phyloP scores from a whole-genome alignment of 768 basidiomycete species.

The Leucosporidium yakuticum region DNA sequence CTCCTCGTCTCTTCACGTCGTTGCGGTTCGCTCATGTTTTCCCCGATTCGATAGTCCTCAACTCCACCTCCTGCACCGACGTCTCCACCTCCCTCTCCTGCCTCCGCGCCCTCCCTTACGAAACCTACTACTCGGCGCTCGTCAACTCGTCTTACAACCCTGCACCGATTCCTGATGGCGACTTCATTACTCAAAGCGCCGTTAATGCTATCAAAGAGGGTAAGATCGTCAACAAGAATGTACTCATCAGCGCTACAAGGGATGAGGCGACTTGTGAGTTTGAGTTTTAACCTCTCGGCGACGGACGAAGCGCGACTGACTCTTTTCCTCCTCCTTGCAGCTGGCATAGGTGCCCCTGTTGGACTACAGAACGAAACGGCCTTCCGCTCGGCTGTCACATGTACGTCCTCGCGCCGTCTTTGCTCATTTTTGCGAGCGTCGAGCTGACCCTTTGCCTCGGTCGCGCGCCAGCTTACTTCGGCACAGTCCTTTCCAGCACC shows the following conservation, averaged over 20 bases:
- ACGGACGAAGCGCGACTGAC: background rate
- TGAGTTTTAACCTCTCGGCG: background rate
- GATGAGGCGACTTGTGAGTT: background rate
- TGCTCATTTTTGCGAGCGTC: background rate
- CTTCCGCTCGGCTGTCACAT: background rate
- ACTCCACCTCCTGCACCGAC: background rate
- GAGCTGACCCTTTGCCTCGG: background rate
- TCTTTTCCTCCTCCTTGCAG: background rate
- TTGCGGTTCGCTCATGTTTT: background rate
- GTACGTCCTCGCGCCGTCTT: background rate
- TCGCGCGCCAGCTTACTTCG: background rate
- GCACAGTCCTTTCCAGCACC: background rate
- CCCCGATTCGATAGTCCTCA: background rate
- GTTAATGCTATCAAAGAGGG: background rate
- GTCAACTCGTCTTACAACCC: background rate
- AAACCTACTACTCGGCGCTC: background rate
- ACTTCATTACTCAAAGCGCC: background rate
- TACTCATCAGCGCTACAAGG: background rate
- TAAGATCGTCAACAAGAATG: background rate
- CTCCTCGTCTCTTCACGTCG: background rate
- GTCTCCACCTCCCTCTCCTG: background rate
- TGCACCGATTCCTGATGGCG: background rate
- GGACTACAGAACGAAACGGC: background rate
- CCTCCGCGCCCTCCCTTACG: constrained; percentile 4
- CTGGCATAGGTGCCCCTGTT: background rate